Base-by-base conservation (phyloP, 108 stramenopile species). In the Discostella pseudostelligera region DNA sequence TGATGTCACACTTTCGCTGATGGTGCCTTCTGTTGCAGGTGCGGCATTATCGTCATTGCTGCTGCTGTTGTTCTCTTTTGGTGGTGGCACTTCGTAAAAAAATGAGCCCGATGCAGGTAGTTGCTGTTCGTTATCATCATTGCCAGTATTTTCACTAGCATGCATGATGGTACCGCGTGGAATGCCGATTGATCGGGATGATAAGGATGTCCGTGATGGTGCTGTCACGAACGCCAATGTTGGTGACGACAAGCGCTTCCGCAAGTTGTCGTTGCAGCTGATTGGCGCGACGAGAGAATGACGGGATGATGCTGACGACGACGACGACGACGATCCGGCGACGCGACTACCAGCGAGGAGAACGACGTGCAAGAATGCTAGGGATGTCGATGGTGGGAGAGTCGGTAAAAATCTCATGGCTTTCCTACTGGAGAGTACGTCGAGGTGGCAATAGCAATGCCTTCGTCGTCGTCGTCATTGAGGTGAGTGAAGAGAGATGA, bases 41-140 rank as follows among this genome's bases (percentile, higher is more conserved):
- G 56, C 32, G 4, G 14, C 46, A 12, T 0, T 56, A 57, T 53
- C 59, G 13, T 54, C 39, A 16, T 13, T 21, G 8, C 62, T 32
- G 13, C 9, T 29, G 2, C 16, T 40, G 21, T 51, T 62, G 12
- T 62, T 19, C 13, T 60, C 58, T 48, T 37, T 4, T 21, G 67
- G 11, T 10, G 72, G 46, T 12, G 79, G 79, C 0, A 80, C 74
- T 21, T 35, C 64, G 63, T 80, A 64, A 63, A 80, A 80, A 39
- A 80, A 80, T 36, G 79, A 75, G 20, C 79, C 79, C 8, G 79
- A 28, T 4, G 71, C 36, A 50, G 69, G 69, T 12, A 65, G 55
- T 17, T 43, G 51, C 24, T 37, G 43, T 10, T 56, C 61, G 21
- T 62, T 57, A 12, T 69, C 75, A 12, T 76, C 45, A 8, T 46